Conservation (phyloP, 331 rosid species). For the Acacia concinna region DNA sequence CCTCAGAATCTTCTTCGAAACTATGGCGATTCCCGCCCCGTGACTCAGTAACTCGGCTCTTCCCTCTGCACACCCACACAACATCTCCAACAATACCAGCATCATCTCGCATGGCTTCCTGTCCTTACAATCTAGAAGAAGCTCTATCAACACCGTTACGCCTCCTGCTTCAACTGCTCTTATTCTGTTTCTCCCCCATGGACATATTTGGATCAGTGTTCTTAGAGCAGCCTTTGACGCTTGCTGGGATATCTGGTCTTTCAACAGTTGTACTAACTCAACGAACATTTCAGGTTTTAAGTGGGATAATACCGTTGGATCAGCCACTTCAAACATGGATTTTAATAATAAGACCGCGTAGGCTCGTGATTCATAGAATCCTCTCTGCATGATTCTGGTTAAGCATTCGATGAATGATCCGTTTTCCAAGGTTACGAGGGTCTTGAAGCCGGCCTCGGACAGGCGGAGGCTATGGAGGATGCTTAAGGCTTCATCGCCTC, state of each 20-base stretch:
- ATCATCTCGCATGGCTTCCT: conserved; percentile 64
- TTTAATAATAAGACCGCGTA: conserved; percentile 63
- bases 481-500: conserved; percentile 57
- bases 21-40: conserved; percentile 75
- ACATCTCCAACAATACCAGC: conserved; percentile 49
- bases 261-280: conserved; percentile 51
- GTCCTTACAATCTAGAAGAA: conserved; percentile 52
- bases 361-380: conserved; percentile 72
- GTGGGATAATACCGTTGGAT: conserved; percentile 34
- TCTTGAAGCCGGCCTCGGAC: conserved; percentile 49
- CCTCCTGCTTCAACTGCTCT: conserved; percentile 68
- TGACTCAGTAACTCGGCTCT: conserved; percentile 69
- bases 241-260: conserved; percentile 58
- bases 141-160: conserved; percentile 56
- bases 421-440: conserved; percentile 33
- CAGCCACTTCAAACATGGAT: conserved; percentile 59
- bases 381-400: conserved; percentile 52
- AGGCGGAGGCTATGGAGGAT: conserved; percentile 54
- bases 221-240: conserved; percentile 57
- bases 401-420: conserved; percentile 52
- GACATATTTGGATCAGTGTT: conserved; percentile 45
- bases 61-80: conserved; percentile 82
- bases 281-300: conserved; percentile 44
- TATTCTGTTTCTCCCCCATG: conserved; percentile 67
- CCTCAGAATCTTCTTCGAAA: conserved; percentile 80